These are phyloP conservation scores for Fusarium incarnatum DNA, from an alignment of 2,329 filamentous ascomycete genomes.

Conservation along the genomic window DNA sequence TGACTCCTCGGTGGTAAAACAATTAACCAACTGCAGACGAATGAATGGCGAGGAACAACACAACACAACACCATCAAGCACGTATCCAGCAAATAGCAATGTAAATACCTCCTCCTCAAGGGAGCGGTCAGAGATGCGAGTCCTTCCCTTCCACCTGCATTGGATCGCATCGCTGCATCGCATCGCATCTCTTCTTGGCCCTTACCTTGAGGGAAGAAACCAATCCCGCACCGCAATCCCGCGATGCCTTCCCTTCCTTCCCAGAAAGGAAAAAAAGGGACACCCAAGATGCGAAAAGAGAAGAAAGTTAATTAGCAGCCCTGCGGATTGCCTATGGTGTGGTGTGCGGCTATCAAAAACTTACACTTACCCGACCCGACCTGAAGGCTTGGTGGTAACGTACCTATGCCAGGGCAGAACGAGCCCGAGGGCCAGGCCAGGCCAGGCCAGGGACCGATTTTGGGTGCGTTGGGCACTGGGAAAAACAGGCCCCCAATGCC, in stretches of 20 bases:
- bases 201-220: conserved; percentile 3
- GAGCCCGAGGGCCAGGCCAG: conserved; percentile 1
- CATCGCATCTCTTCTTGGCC: conserved; percentile 17
- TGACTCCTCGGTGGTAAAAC: conserved; percentile 24
- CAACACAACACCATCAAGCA: conserved; percentile 23
- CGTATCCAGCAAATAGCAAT: conserved; percentile 23
- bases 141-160: conserved; percentile 27
- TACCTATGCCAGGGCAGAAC: conserved; percentile 28
- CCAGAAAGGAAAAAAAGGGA: conserved; percentile 22
- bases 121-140: conserved; percentile 35
- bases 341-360: conserved; percentile 24
- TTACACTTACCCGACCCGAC: conserved; percentile 21
- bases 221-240: conserved; percentile 29
- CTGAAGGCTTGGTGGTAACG: conserved; percentile 13
- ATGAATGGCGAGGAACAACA: conserved; percentile 8
- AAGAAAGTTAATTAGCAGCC: not conserved
- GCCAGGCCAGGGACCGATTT: conserved; percentile 24
- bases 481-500: not conserved
- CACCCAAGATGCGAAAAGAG: not conserved
- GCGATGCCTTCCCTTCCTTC: conserved; percentile 19
- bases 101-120: conserved; percentile 19
- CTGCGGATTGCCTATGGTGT: conserved; percentile 18
- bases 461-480: conserved; percentile 28
- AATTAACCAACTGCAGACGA: conserved; percentile 22
- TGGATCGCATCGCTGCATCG: conserved; percentile 30